phyloP scores from a whole-genome alignment of 2,329 filamentous ascomycete species.

The Fusarium mundagurra region DNA sequence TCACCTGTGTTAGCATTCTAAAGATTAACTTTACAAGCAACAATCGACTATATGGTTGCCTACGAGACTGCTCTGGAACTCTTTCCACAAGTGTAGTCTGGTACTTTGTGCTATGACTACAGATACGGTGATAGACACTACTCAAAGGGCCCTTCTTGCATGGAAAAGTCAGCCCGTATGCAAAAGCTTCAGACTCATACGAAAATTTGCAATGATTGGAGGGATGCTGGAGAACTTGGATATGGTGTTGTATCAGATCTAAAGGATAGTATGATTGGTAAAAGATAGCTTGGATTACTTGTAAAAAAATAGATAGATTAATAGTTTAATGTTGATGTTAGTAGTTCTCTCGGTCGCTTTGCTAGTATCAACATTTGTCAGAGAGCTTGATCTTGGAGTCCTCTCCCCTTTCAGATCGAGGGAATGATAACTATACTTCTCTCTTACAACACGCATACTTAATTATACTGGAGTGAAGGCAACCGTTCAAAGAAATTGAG shows the following conservation, averaged over 20 bases:
- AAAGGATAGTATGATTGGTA: too few species aligned
- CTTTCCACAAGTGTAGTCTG: neutral
- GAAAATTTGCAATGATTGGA: too few species aligned
- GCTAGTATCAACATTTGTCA: neutral
- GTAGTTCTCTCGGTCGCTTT: neutral
- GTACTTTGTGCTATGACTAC: neutral
- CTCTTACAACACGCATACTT: neutral
- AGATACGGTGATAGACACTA: neutral
- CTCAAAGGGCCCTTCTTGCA: neutral
- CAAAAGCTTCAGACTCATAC: neutral
- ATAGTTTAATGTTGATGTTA: neutral
- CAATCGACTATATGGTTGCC: neutral
- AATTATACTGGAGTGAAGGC: too few species aligned
- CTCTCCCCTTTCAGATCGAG: neutral
- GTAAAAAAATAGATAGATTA: too few species aligned
- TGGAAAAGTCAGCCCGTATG: neutral
- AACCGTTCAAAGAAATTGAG: neutral
- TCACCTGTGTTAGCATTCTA: neutral
- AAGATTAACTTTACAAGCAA: rapidly evolving
- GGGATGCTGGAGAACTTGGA: too few species aligned
- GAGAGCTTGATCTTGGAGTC: neutral
- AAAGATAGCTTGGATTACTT: neutral
- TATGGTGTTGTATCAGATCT: too few species aligned
- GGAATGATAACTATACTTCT: too few species aligned
- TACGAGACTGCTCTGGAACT: neutral